Conservation (phyloP, 2,329 filamentous ascomycete genomes). For the Rhynchosporium graminicola region DNA sequence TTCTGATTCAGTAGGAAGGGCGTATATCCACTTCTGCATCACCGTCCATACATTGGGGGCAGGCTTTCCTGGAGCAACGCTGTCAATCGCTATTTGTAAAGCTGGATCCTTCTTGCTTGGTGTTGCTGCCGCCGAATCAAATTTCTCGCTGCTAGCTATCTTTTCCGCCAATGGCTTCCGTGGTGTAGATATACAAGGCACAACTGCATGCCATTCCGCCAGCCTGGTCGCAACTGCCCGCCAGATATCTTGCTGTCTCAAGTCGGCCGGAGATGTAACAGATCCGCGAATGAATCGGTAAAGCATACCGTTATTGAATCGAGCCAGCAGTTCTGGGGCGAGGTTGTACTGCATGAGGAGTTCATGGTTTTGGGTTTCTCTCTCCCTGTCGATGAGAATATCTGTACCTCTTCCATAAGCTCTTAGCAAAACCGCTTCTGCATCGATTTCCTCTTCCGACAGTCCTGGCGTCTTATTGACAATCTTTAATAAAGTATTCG, state of each 20-base stretch:
- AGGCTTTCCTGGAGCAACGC: constrained; percentile 65
- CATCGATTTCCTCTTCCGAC: constrained; percentile 76
- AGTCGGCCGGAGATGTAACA: constrained; percentile 77
- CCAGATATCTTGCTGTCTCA: constrained; percentile 75
- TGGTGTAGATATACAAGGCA: constrained; percentile 55
- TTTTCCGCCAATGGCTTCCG: constrained; percentile 36
- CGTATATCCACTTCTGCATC: constrained; percentile 93
- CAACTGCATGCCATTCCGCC: constrained; percentile 87
- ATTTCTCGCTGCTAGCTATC: constrained; percentile 43
- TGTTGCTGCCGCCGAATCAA: constrained; percentile 34
- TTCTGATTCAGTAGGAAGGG: constrained; percentile 73
- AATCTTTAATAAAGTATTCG: constrained; percentile 87
- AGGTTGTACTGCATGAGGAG: constrained; percentile 81
- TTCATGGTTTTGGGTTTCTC: constrained; percentile 78
- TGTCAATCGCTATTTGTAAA: constrained; percentile 49
- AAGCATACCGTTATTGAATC: constrained; percentile 94
- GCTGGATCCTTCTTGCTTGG: constrained; percentile 41
- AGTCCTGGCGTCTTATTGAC: constrained; percentile 68
- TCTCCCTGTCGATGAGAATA: constrained; percentile 91
- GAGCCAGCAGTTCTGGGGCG: constrained; percentile 82
- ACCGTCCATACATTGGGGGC: constrained; percentile 92
- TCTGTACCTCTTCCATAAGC: constrained; percentile 95
- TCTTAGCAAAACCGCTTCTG: constrained; percentile 82
- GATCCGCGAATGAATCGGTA: constrained; percentile 87
- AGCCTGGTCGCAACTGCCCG: constrained; percentile 80